Percentiles rank a stretch among this genome's conserved stretches.
phyloP scores from a whole-genome alignment of 2,329 filamentous ascomycete species.

The Ceratocystis ficicola region DNA sequence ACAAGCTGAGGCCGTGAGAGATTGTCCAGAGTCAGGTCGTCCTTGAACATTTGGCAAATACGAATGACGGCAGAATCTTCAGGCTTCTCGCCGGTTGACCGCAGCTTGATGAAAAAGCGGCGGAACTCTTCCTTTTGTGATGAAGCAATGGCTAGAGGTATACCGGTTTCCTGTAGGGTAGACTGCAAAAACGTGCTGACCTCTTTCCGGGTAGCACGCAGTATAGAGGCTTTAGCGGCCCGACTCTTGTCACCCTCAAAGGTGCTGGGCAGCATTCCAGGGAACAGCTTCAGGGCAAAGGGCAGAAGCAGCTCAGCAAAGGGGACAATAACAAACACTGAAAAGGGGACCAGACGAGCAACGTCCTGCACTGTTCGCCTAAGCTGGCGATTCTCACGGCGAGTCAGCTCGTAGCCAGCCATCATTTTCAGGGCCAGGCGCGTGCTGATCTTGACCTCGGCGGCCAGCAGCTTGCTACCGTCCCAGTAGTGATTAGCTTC shows the following conservation, averaged over 20 bases:
- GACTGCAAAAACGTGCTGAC: conserved; percentile 81
- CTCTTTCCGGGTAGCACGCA: conserved; percentile 81
- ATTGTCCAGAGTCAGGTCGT: conserved; percentile 94
- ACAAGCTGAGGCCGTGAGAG: conserved; percentile 89
- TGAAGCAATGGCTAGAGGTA: conserved; percentile 72
- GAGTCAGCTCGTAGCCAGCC: conserved; percentile 88
- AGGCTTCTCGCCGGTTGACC: conserved; percentile 80
- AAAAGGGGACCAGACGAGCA: conserved; percentile 84
- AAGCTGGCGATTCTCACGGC: conserved; percentile 85
- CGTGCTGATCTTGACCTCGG: conserved; percentile 86
- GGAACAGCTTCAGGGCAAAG: conserved; percentile 85
- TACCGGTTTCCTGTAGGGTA: conserved; percentile 83
- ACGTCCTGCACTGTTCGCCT: conserved; percentile 89
- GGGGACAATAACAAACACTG: conserved; percentile 90
- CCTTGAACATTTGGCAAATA: conserved; percentile 97
- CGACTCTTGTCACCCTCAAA: conserved; percentile 87
- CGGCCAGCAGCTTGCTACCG: conserved; percentile 84
- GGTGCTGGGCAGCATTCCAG: conserved; percentile 92
- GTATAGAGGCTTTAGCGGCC: conserved; percentile 69
- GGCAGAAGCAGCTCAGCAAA: conserved; percentile 90
- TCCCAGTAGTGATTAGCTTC: conserved; percentile 95
- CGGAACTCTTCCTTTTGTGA: conserved; percentile 88
- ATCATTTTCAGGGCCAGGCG: conserved; percentile 93
- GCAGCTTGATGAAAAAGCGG: conserved; percentile 93
- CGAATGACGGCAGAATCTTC: conserved; percentile 89